Conservation (phyloP, 345 rosid species). For the Lepidium didymum region DNA sequence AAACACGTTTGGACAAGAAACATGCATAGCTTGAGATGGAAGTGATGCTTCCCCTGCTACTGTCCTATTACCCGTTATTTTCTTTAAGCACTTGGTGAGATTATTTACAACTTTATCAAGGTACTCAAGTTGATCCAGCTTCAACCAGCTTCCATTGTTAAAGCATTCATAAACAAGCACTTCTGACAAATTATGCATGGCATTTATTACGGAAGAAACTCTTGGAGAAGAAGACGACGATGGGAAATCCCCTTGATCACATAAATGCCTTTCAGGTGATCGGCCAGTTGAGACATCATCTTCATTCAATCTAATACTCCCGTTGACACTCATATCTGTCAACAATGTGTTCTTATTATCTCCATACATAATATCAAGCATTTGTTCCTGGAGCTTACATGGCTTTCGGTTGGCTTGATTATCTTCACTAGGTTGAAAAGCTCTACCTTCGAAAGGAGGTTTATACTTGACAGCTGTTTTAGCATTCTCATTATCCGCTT, state of each 20-base stretch:
- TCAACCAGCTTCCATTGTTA: slow-evolving; percentile 41
- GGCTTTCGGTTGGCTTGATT: slow-evolving; percentile 2
- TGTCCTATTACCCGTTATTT: slow-evolving; percentile 27
- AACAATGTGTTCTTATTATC: background rate
- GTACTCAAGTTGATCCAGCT: slow-evolving; percentile 42
- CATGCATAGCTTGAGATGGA: slow-evolving; percentile 18
- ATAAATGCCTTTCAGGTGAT: slow-evolving; percentile 17
- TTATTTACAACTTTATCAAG: slow-evolving; percentile 55
- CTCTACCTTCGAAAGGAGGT: background rate
- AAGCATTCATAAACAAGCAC: slow-evolving; percentile 58
- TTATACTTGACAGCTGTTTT: background rate
- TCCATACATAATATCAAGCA: slow-evolving; percentile 5
- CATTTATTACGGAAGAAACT: slow-evolving; percentile 36
- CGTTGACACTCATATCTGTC: slow-evolving; percentile 10
- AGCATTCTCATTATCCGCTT: slow-evolving; percentile 7
- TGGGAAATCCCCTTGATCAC: slow-evolving; percentile 16
- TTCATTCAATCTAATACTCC: slow-evolving; percentile 9
- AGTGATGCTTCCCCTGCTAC: slow-evolving; percentile 25
- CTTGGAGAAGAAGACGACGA: slow-evolving; percentile 37
- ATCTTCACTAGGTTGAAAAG: slow-evolving; percentile 22
- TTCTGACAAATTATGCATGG: slow-evolving; percentile 67
- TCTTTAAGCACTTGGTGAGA: slow-evolving; percentile 45
- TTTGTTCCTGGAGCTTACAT: slow-evolving; percentile 1
- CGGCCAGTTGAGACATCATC: slow-evolving; percentile 19
- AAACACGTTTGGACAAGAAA: slow-evolving; percentile 17